A percentile compares a stretch with the other conserved stretches of the same genome.
phyloP scores from a whole-genome alignment of 352 stramenopile species.

The Phytopythium mirpurense region DNA sequence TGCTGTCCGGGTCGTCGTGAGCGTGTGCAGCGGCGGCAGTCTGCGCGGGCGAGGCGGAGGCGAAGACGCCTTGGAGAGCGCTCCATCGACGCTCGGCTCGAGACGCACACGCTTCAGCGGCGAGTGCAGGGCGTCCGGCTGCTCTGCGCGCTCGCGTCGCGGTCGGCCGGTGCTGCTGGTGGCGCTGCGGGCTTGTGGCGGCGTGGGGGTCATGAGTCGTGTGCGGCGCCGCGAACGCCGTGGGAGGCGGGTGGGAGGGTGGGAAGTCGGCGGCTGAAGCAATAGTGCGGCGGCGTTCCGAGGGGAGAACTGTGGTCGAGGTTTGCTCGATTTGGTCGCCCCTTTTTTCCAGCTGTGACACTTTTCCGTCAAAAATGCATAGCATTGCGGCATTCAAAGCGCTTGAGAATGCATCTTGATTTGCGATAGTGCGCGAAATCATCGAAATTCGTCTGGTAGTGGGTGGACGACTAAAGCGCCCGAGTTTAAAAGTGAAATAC shows the following conservation, averaged over 20 bases:
- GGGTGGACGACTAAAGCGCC: too few relatives aligned
- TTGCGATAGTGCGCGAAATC: too few relatives aligned
- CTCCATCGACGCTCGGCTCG: neutral
- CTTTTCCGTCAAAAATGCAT: too few relatives aligned
- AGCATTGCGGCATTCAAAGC: too few relatives aligned
- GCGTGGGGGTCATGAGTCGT: neutral
- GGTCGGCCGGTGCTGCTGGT: neutral
- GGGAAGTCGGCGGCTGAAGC: neutral
- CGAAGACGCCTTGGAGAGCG: neutral
- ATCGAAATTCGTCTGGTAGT: too few relatives aligned
- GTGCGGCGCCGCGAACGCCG: neutral
- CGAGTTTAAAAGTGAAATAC: too few relatives aligned
- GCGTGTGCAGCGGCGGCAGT: conserved; percentile 12
- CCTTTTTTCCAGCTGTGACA: too few relatives aligned
- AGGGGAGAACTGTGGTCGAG: neutral
- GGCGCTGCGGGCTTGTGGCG: neutral
- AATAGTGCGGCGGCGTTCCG: neutral
- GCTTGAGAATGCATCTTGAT: too few relatives aligned
- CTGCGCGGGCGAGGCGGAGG: conserved; percentile 6
- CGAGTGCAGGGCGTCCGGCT: neutral
- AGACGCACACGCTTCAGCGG: neutral
- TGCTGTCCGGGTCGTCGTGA: neutral
- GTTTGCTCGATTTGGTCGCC: neutral
- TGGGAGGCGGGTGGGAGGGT: neutral
- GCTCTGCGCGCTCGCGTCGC: neutral